phyloP scores from a whole-genome alignment of 1,139 yeast species.

The Magnusiomyces starmeri region DNA sequence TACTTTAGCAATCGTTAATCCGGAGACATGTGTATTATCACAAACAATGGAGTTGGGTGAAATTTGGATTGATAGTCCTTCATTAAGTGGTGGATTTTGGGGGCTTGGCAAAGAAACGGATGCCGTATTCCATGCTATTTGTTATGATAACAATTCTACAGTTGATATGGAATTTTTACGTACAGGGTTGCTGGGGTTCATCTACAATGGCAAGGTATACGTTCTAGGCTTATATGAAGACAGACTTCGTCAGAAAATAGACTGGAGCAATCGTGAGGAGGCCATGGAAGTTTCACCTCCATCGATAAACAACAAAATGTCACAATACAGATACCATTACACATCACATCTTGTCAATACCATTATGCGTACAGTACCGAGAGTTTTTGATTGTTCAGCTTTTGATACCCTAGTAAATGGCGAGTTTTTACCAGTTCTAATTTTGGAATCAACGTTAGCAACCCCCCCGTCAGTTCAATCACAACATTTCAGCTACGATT shows the following conservation, averaged over 20 bases:
- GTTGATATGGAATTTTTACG: slow-evolving; percentile 75
- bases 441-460: slow-evolving; percentile 79
- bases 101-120: slow-evolving; percentile 64
- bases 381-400: slow-evolving; percentile 83
- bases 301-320: not conserved
- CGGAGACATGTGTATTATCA: slow-evolving; percentile 69
- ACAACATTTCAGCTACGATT: slow-evolving; percentile 58
- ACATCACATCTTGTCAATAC: slow-evolving; percentile 78
- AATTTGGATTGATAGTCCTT: slow-evolving; percentile 91
- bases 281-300: slow-evolving; percentile 13
- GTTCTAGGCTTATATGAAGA: slow-evolving; percentile 89
- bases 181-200: slow-evolving; percentile 86
- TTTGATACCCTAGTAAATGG: slow-evolving; percentile 82
- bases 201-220: slow-evolving; percentile 78
- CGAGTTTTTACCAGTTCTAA: slow-evolving; percentile 79
- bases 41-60: slow-evolving; percentile 84
- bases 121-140: slow-evolving; percentile 72
- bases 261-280: slow-evolving; percentile 27
- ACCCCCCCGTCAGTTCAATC: slow-evolving; percentile 43
- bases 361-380: slow-evolving; percentile 71
- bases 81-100: slow-evolving; percentile 84
- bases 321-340: slow-evolving; percentile 57
- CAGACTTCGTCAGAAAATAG: slow-evolving; percentile 60
- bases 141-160: slow-evolving; percentile 60
- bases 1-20: slow-evolving; percentile 86